A percentile compares a stretch with the other conserved stretches of the same genome.
Evolutionary conservation across 208 protist species (phyloP).

Genomic region (Leishmania turanica): DNA sequence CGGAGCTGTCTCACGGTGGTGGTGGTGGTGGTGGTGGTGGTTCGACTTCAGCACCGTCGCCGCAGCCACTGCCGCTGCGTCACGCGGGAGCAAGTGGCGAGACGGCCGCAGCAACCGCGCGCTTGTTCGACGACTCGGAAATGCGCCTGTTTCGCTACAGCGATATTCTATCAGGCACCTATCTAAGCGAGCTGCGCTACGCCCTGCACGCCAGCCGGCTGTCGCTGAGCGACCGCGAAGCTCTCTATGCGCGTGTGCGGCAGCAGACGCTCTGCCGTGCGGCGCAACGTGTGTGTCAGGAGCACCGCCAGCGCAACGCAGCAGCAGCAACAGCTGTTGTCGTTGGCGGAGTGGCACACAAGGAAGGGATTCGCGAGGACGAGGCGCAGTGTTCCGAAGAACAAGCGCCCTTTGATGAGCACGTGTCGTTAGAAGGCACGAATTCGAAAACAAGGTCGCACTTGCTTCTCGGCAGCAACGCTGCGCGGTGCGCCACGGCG

Average conservation of each 20-base stretch:
- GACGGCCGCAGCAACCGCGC: not conserved
- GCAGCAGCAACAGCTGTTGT: not conserved
- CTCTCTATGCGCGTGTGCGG: conserved; percentile 51
- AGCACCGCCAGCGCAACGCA: conserved; percentile 11
- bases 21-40: not conserved
- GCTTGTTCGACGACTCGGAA: conserved; percentile 45
- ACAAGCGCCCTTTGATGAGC: not conserved
- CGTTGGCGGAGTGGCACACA: not conserved
- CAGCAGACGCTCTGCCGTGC: conserved; percentile 45
- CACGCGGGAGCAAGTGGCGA: not conserved
- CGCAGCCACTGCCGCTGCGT: conserved; percentile 11
- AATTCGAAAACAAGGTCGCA: conserved; percentile 30
- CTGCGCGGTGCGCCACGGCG: conserved; percentile 39
- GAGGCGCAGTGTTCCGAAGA: not conserved
- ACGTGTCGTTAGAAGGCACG: not conserved
- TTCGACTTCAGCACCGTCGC: not conserved
- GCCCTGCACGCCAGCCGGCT: conserved; percentile 51
- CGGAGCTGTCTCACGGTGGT: not conserved
- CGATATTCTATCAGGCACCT: conserved; percentile 44
- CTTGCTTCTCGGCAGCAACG: conserved; percentile 66
- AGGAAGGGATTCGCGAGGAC: not conserved
- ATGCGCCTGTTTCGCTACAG: conserved; percentile 61
- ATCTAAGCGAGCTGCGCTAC: conserved; percentile 34
- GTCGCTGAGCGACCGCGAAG: conserved; percentile 59
- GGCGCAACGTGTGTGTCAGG: conserved; percentile 25